Evolutionary conservation across 257 asterid genomes (phyloP).

Genomic region (Oldenlandia corymbosa): DNA sequence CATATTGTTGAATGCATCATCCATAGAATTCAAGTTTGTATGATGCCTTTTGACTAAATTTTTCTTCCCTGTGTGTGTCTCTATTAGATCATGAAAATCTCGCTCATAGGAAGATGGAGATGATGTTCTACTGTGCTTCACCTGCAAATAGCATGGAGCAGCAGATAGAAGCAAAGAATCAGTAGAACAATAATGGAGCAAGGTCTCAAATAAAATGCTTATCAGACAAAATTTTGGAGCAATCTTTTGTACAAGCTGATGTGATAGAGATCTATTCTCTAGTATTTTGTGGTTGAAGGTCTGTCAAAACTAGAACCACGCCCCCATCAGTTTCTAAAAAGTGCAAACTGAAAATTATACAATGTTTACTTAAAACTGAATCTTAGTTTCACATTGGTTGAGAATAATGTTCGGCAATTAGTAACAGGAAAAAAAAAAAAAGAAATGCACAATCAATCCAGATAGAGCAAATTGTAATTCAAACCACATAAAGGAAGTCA

Average conservation of each 20-base stretch:
- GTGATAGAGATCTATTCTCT: background rate
- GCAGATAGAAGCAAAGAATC: slow-evolving; percentile 2
- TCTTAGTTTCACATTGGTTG: background rate
- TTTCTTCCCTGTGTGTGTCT: slow-evolving; percentile 31
- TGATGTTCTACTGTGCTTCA: slow-evolving; percentile 62
- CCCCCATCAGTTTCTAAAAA: background rate
- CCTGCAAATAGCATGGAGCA: slow-evolving; percentile 37
- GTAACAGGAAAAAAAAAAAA: background rate
- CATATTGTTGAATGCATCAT: slow-evolving; percentile 22
- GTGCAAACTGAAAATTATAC: background rate
- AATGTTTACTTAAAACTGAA: background rate
- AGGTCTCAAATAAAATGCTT: background rate
- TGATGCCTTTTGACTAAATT: slow-evolving; percentile 21
- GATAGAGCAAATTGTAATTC: background rate
- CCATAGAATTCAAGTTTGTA: slow-evolving; percentile 22
- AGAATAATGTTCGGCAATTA: background rate
- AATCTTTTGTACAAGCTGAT: background rate
- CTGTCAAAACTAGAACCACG: background rate
- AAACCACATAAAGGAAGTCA: slow-evolving; percentile 12
- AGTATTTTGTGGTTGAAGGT: background rate
- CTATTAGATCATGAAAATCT: slow-evolving; percentile 51
- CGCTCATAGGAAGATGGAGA: slow-evolving; percentile 49
- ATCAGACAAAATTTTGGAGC: background rate
- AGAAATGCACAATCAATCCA: slow-evolving; percentile 13
- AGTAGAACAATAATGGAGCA: background rate